These are phyloP conservation scores for grape (Vitis vinifera) DNA, from an alignment of 164 flowering plant genomes.

Conservation along the genomic window ASM3070453v1 NC_081822.1:6919501-6920000, in stretches of 20 bases:
- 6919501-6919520: too few relatives aligned
- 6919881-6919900: not conserved
- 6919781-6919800: not conserved
- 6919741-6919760: not conserved
- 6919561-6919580: too few relatives aligned
- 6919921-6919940: not conserved
- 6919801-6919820: too few relatives aligned
- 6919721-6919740: not conserved
- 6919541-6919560: too few relatives aligned
- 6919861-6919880: too few relatives aligned
- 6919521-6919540: too few relatives aligned
- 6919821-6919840: too few relatives aligned
- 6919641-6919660: not conserved
- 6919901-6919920: not conserved
- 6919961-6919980: not conserved
- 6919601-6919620: too few relatives aligned
- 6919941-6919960: not conserved
- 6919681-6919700: not conserved
- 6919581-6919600: too few relatives aligned
- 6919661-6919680: not conserved
- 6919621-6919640: too few relatives aligned
- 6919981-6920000: not conserved
- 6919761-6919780: not conserved
- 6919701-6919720: not conserved
- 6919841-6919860: too few relatives aligned